A percentile compares a stretch with the other conserved stretches of the same genome.
Conservation (phyloP, 1,139 yeast species). For the Zygoascus hellenicus region DNA sequence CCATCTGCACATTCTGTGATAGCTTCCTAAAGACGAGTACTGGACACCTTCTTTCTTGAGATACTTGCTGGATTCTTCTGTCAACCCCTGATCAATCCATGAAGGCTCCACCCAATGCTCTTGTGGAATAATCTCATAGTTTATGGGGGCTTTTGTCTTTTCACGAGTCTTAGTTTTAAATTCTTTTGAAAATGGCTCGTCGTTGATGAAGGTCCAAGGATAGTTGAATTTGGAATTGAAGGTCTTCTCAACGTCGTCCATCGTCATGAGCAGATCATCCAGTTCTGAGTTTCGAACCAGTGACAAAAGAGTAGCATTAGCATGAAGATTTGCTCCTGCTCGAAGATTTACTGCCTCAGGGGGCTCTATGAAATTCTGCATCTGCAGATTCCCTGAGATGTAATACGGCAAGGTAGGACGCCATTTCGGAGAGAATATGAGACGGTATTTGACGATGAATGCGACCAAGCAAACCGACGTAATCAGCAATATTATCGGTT, state of each 20-base stretch:
- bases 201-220: constrained; percentile 79
- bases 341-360: constrained; percentile 15
- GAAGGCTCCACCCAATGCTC: constrained; percentile 63
- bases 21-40: constrained; percentile 55
- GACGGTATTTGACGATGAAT: neutral
- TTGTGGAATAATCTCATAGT: constrained; percentile 49
- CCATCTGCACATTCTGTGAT: constrained; percentile 75
- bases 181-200: constrained; percentile 52
- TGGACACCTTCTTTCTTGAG: constrained; percentile 46
- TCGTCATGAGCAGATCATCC: constrained; percentile 45
- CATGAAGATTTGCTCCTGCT: constrained; percentile 26
- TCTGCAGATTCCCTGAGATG: constrained; percentile 24
- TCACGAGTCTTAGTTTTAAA: constrained; percentile 44
- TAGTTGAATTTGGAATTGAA: constrained; percentile 68
- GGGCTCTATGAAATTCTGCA: constrained; percentile 22
- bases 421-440: constrained; percentile 17
- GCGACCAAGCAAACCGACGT: neutral
- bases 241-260: constrained; percentile 51
- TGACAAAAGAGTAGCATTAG: constrained; percentile 69
- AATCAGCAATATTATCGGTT: neutral
- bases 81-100: constrained; percentile 41
- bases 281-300: constrained; percentile 64
- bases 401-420: constrained; percentile 24
- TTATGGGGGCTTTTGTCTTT: constrained; percentile 46
- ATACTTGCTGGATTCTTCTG: constrained; percentile 40